These are phyloP conservation scores for Gastrodia elata DNA, from an alignment of 106 monocot species.

Conservation along the genomic window DNA sequence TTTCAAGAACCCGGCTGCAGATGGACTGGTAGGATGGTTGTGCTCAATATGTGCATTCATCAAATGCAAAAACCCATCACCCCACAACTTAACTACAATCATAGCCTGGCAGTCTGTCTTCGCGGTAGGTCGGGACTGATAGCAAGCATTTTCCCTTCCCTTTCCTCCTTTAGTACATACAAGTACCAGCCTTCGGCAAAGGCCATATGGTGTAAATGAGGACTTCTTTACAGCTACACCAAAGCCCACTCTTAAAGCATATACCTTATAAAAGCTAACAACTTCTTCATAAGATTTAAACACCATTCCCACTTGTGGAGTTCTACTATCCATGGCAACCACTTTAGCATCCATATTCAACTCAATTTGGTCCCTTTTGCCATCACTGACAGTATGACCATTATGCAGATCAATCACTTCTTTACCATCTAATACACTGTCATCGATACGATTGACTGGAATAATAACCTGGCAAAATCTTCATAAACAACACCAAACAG, in stretches of 20 bases:
- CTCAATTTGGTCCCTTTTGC: constrained; percentile 10
- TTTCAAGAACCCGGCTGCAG: constrained; percentile 23
- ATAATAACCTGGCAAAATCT: constrained; percentile 18
- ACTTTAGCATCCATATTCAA: neutral
- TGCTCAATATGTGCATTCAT: constrained; percentile 41
- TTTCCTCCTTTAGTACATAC: constrained; percentile 43
- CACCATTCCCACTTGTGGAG: constrained; percentile 44
- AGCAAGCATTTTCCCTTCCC: constrained; percentile 35
- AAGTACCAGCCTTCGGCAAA: constrained; percentile 33
- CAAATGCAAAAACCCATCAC: constrained; percentile 42
- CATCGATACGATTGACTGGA: constrained; percentile 1
- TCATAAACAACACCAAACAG: constrained; percentile 1
- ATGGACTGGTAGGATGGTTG: constrained; percentile 37
- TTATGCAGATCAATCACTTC: constrained; percentile 1
- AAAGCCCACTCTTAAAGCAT: constrained; percentile 42
- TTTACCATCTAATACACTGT: constrained; percentile 5
- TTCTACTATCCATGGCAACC: constrained; percentile 20
- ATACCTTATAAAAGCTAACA: constrained; percentile 42
- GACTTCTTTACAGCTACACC: constrained; percentile 46
- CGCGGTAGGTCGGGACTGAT: constrained; percentile 40
- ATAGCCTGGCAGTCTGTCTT: constrained; percentile 44
- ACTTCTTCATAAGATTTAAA: constrained; percentile 51
- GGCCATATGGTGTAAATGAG: constrained; percentile 31
- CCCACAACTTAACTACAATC: constrained; percentile 37
- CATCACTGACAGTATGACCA: constrained; percentile 1